These are phyloP conservation scores for Kodamaea sagamina DNA, from an alignment of 805 yeast genomes.

Conservation along the genomic window DNA sequence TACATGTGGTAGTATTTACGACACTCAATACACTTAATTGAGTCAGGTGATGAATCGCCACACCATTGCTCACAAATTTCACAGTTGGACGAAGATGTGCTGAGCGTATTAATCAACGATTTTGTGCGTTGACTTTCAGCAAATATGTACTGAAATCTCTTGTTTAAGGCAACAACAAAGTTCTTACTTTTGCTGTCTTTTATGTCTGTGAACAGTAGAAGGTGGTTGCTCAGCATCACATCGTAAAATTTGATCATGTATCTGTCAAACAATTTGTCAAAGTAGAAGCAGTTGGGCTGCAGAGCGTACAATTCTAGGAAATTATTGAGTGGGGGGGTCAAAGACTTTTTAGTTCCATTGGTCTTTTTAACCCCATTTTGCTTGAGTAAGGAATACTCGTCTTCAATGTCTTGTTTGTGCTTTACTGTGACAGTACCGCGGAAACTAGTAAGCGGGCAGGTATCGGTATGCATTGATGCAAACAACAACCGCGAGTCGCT, in stretches of 20 bases:
- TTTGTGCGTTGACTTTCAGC: constrained; percentile 69
- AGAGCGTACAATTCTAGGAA: constrained; percentile 52
- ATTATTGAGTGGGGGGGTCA: constrained; percentile 10
- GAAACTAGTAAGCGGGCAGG: constrained; percentile 72
- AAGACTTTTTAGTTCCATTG: background rate
- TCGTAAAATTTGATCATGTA: constrained; percentile 84
- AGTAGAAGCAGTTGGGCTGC: constrained; percentile 74
- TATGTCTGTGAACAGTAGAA: constrained; percentile 36
- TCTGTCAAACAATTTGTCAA: constrained; percentile 81
- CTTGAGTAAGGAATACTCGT: constrained; percentile 25
- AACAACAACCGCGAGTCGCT: constrained; percentile 73
- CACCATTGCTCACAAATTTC: constrained; percentile 87
- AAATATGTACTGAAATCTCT: constrained; percentile 72
- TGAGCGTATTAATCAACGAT: constrained; percentile 62
- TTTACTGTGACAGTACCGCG: constrained; percentile 75
- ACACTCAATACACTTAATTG: constrained; percentile 82
- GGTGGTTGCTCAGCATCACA: constrained; percentile 59
- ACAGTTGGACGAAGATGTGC: constrained; percentile 57
- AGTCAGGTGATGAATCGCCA: constrained; percentile 53
- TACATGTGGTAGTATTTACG: constrained; percentile 69
- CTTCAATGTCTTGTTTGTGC: constrained; percentile 66
- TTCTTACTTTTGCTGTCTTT: constrained; percentile 56
- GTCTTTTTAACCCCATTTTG: background rate
- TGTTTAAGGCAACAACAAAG: constrained; percentile 61
- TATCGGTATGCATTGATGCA: constrained; percentile 84